Conservation (phyloP, 192 early-diverging fungal genomes). For the Oehlia diaphana region DNA sequence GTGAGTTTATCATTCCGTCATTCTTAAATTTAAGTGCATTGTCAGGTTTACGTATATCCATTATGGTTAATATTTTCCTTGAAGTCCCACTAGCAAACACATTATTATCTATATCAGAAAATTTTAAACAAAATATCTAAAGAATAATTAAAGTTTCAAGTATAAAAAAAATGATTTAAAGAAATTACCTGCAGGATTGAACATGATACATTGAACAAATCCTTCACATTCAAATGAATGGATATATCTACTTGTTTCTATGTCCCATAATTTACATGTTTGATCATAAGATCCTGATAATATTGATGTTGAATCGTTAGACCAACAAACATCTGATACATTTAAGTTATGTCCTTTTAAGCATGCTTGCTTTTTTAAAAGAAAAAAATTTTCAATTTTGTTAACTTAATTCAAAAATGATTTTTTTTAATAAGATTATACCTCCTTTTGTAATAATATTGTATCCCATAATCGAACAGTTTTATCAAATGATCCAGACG, state of each 20-base stretch:
- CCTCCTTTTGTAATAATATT: conserved; percentile 64
- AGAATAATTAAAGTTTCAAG: background rate
- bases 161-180: conserved; percentile 15
- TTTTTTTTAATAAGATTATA: conserved; percentile 24
- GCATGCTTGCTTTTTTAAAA: conserved; percentile 49
- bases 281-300: conserved; percentile 80
- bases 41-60: conserved; percentile 59
- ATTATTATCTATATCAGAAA: conserved; percentile 55
- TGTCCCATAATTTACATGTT: conserved; percentile 80
- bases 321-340: conserved; percentile 80
- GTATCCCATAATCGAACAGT: conserved; percentile 90
- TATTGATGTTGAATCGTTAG: conserved; percentile 60
- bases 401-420: background rate
- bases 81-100: conserved; percentile 81
- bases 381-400: background rate
- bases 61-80: conserved; percentile 66
- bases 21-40: conserved; percentile 50
- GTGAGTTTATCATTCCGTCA: conserved; percentile 80
- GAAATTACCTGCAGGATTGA: conserved; percentile 66
- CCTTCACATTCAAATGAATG: conserved; percentile 72
- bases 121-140: background rate
- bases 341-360: conserved; percentile 78
- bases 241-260: conserved; percentile 62
- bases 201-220: conserved; percentile 84
- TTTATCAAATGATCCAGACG: conserved; percentile 94